Evolutionary conservation across 208 protist species (phyloP), one percentile per base, ranked within the genome.

Genomic region (Leishmania martiniquensis): DNA sequence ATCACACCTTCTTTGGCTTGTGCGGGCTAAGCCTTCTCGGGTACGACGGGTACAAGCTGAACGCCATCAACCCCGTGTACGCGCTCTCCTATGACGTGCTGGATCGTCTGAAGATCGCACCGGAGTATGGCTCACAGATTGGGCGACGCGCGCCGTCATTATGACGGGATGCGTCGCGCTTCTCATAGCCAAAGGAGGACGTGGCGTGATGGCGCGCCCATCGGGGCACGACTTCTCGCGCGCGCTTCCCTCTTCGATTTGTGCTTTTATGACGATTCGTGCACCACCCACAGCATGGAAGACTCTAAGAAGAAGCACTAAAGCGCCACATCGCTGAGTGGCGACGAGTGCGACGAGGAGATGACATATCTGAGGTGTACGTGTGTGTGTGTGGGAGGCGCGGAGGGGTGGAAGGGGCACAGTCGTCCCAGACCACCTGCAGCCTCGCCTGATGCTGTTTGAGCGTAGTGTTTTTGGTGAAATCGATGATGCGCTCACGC

Each of bases 1-100:
- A 99, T 85, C 99, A 99, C 91, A 99, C 99, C 7, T 99, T 99
- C 82, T 99, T 99, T 85, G 99, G 98, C 12, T 63, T 99, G 9
- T 98, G 97, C 72, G 99, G 98, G 4, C 84, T 99, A 20, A 96
- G 89, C 45, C 84, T 99, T 1, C 87, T 99, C 32, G 95, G 93
- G 32, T 97, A 97, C 83, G 62, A 83, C n/a, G 87, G 85, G 55
- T 95, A 95, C 74, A 37, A 78, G 0, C 78, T 98, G 12, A 65
- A 83, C 15, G 60, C 81, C 9, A 96, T 98, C 71, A 97, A 98
- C 63, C 95, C 95, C 6, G 89, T 97, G n/a, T 98, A 97, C 81
- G 94, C 94, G 7, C 85, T 98, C 65, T 88, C 95, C 10, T 97
- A 96, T 72, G 83, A 90, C 12, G 89, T 93, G 17, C 85, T 98